These are phyloP conservation scores for Neurospora sp. DNA, from an alignment of 2,329 filamentous ascomycete genomes.

Conservation along the genomic window DNA sequence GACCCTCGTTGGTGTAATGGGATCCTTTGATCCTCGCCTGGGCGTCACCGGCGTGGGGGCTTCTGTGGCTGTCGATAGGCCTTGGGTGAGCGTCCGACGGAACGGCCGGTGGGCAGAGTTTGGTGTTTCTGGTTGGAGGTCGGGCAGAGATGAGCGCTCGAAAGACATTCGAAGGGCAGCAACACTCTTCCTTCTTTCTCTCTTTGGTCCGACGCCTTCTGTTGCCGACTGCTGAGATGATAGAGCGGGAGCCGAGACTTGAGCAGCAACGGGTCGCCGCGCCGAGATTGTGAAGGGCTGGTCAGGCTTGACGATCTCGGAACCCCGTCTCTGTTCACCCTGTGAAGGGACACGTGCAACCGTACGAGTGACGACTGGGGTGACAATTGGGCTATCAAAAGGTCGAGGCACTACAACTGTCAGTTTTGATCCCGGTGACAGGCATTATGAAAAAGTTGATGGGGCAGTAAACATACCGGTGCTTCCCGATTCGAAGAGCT, in stretches of 20 bases:
- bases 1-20: not conserved
- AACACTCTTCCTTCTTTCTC: conserved; percentile 18
- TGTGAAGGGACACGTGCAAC: not conserved
- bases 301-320: not conserved
- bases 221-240: not conserved
- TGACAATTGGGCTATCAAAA: not conserved
- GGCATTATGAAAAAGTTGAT: not conserved
- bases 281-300: not conserved
- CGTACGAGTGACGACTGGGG: not conserved
- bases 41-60: not conserved
- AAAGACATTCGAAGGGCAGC: conserved; percentile 26
- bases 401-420: not conserved
- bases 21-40: not conserved
- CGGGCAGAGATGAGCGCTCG: conserved; percentile 11
- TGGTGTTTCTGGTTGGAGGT: not conserved
- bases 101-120: not conserved
- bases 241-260: not conserved
- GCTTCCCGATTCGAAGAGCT: conserved; percentile 20
- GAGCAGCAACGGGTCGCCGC: not conserved
- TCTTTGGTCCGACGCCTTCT: not conserved
- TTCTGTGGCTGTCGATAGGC: not conserved
- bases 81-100: not conserved
- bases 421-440: not conserved
- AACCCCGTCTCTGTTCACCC: not conserved
- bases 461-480: not conserved